Evolutionary conservation across 2,329 filamentous ascomycete genomes (phyloP), one percentile per base, ranked within the genome.

Genomic region (Verticillium isaacii): DNA sequence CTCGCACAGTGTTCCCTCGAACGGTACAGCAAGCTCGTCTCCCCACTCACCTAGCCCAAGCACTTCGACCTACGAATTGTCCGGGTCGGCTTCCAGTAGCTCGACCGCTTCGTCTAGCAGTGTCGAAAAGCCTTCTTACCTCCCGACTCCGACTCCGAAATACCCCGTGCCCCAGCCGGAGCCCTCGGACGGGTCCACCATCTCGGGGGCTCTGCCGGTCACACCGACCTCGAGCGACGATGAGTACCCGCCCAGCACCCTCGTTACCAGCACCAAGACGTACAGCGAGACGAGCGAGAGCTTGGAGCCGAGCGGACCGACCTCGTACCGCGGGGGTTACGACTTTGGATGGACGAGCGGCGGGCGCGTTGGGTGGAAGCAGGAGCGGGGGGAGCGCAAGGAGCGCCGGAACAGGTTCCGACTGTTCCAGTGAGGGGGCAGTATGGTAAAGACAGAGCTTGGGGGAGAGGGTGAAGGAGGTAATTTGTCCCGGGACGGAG

Each of bases 171-270:
- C 32, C 14, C 25, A 34, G 63, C 34, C 14, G 12, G 32, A 32
- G 17, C 34, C 59, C 4, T 39, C 54, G 2, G 55, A 41, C 19
- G 41, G 41, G 29, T 34, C 36, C 14, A 58, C 60, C 15, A 56
- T 19, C n/a, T 57, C 60, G 9, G 62, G 59, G 11, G 64, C 60
- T 4, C 60, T 63, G 37, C 62, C 61, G 14, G 36, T 45, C 5
- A 57, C 55, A 19, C 37, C 60, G n/a, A 41, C 39, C 15, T 50
- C 37, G 1, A 32, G 41, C 15, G 59, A 37, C 32, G 57, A 37
- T 17, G 54, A 25, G n/a, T 12, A 8, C 45, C 19, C 45, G 8
- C 45, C n/a, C 19, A 52, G 45, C 45, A 52, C 45, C 8, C 45
- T 52, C 11, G 45, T 52, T 6, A 52, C 45, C 3, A 52, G 45